Evolutionary conservation across 2,329 filamentous ascomycete species (phyloP), one percentile per base, ranked within the genome.

Genomic region (Alternaria triticimaculans): DNA sequence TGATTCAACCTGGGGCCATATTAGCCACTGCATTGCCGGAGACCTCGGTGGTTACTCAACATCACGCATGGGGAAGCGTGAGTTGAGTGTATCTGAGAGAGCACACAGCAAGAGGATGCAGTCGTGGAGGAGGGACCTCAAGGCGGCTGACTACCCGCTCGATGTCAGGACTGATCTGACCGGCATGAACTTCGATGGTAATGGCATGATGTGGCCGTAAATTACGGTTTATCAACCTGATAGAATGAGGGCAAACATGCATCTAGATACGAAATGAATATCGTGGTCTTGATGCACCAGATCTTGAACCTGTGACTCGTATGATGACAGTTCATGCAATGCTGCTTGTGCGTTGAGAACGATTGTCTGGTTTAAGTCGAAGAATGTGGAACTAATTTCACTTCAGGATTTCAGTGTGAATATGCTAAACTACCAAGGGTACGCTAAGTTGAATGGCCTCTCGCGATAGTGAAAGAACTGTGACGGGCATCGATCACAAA

Each of bases 131-230:
- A 70, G 68, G 45, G 68, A 66, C 8, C 56, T 76, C 61, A 70
- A 57, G 45, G 61, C 67, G 8, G 61, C 69, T 60, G 72, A 80
- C 58, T 80, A 79, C 62, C 76, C 77, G 49, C 53, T 80, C 48
- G 76, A 80, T 64, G 65, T 80, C 15, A 78, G 71, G 46, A 79
- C 78, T 2, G 74, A 80, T 63, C 44, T 75, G 68, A 67, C 60
- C 11, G 58, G 67, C 21, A 55, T 55, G 25, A 71, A 69, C 55
- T 50, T 75, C 44, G 53, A 65, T 23, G 67, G 58, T 21, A 63
- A 69, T 49, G 72, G 69, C 14, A 67, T 75, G 21, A 76, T 78
- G 74, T 75, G 66, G 69, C 70, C 72, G 20, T 74, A 66, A 55
- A 58, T 53, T 10, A 37, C 20, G 28, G 18, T 1, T 23, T 15